Base-by-base conservation (phyloP, 495 filamentous ascomycete species). In the Aspergillus avenaceus region DNA sequence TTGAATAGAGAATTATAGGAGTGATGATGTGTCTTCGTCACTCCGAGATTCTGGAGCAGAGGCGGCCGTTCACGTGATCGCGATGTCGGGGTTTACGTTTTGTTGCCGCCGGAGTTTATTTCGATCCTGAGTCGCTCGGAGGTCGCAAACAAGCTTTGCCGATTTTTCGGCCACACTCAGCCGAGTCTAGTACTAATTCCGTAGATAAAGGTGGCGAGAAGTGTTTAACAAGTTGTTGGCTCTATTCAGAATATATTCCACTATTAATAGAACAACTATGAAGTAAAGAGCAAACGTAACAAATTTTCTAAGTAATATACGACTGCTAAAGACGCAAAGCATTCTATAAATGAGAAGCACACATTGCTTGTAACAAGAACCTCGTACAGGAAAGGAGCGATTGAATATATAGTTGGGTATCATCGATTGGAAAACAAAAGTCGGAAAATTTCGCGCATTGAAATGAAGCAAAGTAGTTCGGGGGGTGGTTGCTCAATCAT, bases 21-120 rank as follows among this genome's bases (percentile, higher is more conserved):
- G 25, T 25, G 46, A 34, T 45, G 54, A 62, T 45, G 61, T 59
- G 60, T 57, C 60, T 56, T 41, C 36, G 47, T 44, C 42, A n/a
- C 38, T 44, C 23, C 41, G 31, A 45, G 46, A 48, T 36, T 41
- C 50, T 47, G 50, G 50, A 54, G 37, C 50, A 50, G 54, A 49
- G 31, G 34, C 46, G 49, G 26, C 11, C 23, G 22, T 41, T 45
- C 67, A 70, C 64, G 64, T 70, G 65, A 68, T 55, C 43, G 34
- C 45, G 59, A 41, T 50, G 24, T 67, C 64, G 66, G 66, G 51
- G 47, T 56, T 62, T 61, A 50, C n/a, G 8, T 19, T 23, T 22
- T 41, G 27, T 44, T 37, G 31, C 36, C 26, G 49, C 36, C 53
- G 47, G 53, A 51, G 47, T 40, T 47, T 37, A 46, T 31, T 8